Evolutionary conservation across 108 stramenopile genomes (phyloP), one percentile per base, ranked within the genome.

Genomic region (Nitzschia inconspicua): DNA sequence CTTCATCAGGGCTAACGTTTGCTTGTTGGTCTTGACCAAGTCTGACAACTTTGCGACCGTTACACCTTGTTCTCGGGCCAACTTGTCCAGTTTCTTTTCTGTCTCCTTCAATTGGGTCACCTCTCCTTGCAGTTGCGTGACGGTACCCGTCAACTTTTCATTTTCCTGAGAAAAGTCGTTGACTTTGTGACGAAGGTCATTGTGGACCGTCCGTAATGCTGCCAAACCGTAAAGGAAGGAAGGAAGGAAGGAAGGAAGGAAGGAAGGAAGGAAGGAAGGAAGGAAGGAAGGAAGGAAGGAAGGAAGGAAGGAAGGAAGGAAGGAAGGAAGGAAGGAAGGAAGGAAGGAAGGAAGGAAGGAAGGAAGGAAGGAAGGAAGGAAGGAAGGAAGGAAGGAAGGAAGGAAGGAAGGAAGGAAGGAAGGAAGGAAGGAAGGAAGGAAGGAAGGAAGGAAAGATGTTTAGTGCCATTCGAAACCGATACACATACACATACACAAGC

Each of bases 1-100:
- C 13, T 55, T 52, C 40, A 62, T 73, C 30, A 39, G 16, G 27
- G 51, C 53, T 8, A 65, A 32, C n/a, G 57, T 52, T 11, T 36
- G 25, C 14, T 60, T 47, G 40, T 67, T 73, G 23, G 67, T 66
- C 35, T 61, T 42, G 22, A 73, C 72, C 1, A 57, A 20, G 22
- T 51, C 42, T 11, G 25, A 11, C n/a, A 73, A 23, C 29, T 44
- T 64, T n/a, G 43, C 41, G 3, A 65, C 66, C 28, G 60, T 23
- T 0, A 41, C 41, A 20, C 66, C 66, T 14, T 22, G 41, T 34
- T 72, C 23, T 41, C 42, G 41, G 29, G 71, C 71, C 50, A 72
- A 57, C 1, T 16, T 7, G 6, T 31, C 24, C 4, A 72, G 27
- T 59, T 65, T 48, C 18, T 9, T 9, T 52, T 72, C 63, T 0